phyloP scores from a whole-genome alignment of 2,329 filamentous ascomycete genomes.

The Sporothrix humicola region DNA sequence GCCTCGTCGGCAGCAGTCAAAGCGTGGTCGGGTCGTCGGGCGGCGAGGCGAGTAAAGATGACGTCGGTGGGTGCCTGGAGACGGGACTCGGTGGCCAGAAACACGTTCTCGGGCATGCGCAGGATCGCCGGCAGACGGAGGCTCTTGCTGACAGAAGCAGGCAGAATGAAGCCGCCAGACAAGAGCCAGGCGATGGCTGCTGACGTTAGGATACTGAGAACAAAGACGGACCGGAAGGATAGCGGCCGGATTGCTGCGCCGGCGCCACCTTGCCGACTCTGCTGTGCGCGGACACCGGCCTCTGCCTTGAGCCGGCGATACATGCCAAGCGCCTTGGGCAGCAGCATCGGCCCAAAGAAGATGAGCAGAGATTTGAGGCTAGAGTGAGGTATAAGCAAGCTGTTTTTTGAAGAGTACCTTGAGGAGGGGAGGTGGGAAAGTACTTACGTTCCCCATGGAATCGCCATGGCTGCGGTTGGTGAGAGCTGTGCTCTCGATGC shows the following conservation, averaged over 20 bases:
- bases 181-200: slow-evolving; percentile 32
- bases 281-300: slow-evolving; percentile 50
- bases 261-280: slow-evolving; percentile 49
- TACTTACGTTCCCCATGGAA: slow-evolving; percentile 58
- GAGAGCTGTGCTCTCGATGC: neutral
- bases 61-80: slow-evolving; percentile 85
- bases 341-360: slow-evolving; percentile 72
- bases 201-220: slow-evolving; percentile 59
- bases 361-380: slow-evolving; percentile 62
- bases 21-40: slow-evolving; percentile 53
- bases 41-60: slow-evolving; percentile 75
- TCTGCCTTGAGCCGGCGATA: slow-evolving; percentile 62
- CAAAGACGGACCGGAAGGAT: slow-evolving; percentile 62
- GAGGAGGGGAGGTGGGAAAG: too few species aligned
- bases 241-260: slow-evolving; percentile 53
- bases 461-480: slow-evolving; percentile 41
- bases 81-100: slow-evolving; percentile 75
- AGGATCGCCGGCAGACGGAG: slow-evolving; percentile 64
- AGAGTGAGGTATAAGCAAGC: neutral
- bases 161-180: slow-evolving; percentile 31
- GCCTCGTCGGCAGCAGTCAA: slow-evolving; percentile 66
- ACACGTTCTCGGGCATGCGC: slow-evolving; percentile 78
- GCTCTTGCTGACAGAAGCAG: slow-evolving; percentile 51
- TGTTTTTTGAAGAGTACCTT: too few species aligned
- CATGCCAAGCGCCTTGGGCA: slow-evolving; percentile 69